Percentiles rank a stretch among this genome's conserved stretches.
These are phyloP conservation scores for Trichomonas vaginalis DNA, from an alignment of 208 protist species.

Conservation along the genomic window DNA sequence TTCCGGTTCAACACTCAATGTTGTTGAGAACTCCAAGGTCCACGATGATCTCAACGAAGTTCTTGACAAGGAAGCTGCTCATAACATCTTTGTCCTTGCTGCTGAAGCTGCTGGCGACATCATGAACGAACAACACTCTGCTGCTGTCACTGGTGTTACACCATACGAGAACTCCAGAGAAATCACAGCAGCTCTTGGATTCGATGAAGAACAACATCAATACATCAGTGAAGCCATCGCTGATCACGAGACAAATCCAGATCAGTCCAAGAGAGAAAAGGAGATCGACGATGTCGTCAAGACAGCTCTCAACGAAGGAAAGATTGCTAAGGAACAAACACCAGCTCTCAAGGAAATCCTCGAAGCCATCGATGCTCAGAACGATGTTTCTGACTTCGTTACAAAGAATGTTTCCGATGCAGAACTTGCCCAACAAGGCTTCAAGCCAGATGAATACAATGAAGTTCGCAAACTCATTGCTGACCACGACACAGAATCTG, in stretches of 20 bases:
- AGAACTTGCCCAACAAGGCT: neutral
- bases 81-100: neutral
- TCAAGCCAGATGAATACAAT: neutral
- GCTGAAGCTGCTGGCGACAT: neutral
- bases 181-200: neutral
- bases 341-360: neutral
- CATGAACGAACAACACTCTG: neutral
- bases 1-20: neutral
- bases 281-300: neutral
- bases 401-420: neutral
- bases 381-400: neutral
- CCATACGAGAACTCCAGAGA: neutral
- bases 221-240: neutral
- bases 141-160: neutral
- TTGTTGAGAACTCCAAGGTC: neutral
- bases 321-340: neutral
- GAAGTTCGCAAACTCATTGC: neutral
- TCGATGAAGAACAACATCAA: neutral
- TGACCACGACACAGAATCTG: neutral
- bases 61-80: neutral
- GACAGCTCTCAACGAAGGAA: neutral
- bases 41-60: neutral
- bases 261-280: neutral
- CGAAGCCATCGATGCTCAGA: neutral
- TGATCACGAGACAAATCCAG: neutral